A percentile compares a stretch with the other conserved stretches of the same genome.
Evolutionary conservation across 306 rosid species (phyloP).

Genomic region (Carpinus viminea): DNA sequence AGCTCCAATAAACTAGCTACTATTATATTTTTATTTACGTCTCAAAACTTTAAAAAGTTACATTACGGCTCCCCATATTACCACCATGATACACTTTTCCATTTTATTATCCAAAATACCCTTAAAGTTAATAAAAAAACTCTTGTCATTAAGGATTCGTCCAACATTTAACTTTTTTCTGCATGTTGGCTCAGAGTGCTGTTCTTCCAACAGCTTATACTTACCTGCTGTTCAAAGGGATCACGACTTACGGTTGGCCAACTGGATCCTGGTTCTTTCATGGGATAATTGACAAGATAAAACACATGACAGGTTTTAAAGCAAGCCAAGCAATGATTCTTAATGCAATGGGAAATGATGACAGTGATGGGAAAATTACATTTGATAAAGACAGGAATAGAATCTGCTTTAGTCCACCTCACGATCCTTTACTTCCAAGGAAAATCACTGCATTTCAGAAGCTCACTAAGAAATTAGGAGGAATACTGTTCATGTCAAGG

Average conservation of each 20-base stretch:
- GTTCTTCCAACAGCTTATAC: constrained; percentile 44
- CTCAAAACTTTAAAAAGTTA: too few relatives aligned
- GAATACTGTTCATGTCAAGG: constrained; percentile 36
- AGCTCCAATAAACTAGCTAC: too few relatives aligned
- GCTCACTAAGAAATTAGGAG: constrained; percentile 37
- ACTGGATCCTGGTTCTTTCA: constrained; percentile 37
- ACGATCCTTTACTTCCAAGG: constrained; percentile 34
- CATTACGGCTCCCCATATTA: too few relatives aligned
- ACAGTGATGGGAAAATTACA: constrained; percentile 32
- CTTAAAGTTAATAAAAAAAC: not conserved
- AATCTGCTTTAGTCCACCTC: constrained; percentile 33
- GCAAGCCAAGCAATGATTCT: constrained; percentile 33
- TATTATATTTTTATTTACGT: too few relatives aligned
- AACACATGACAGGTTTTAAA: constrained; percentile 24
- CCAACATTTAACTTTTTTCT: constrained; percentile 6
- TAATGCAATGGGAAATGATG: constrained; percentile 37
- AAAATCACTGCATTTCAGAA: constrained; percentile 33
- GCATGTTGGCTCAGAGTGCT: constrained; percentile 30
- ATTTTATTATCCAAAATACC: too few relatives aligned
- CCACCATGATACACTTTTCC: too few relatives aligned
- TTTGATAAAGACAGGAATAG: constrained; percentile 26
- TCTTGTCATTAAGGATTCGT: not conserved
- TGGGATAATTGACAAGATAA: constrained; percentile 40
- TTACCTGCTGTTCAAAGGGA: constrained; percentile 36
- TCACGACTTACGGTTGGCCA: constrained; percentile 43